Evolutionary conservation across 495 filamentous ascomycete species (phyloP).

Genomic region (Penicillium waksmanii): DNA sequence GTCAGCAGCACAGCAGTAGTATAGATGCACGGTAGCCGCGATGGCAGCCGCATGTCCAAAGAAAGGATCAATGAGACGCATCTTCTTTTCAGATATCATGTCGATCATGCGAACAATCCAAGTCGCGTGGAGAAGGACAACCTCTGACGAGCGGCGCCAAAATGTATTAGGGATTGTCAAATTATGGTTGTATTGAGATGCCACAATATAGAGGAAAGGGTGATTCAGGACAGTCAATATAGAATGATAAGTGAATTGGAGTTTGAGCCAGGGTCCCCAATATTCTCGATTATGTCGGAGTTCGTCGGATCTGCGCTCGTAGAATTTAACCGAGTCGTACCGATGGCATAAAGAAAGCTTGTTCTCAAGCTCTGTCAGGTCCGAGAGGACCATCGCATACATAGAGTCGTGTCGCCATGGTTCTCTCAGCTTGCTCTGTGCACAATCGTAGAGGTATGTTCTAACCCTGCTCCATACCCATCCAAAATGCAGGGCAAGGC

Average conservation of each 20-base stretch:
- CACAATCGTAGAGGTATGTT: constrained; percentile 44
- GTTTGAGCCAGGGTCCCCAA: constrained; percentile 50
- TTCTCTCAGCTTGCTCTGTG: constrained; percentile 45
- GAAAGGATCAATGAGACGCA: constrained; percentile 49
- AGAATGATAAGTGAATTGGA: constrained; percentile 51
- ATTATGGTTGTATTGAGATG: constrained; percentile 50
- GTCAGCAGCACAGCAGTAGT: constrained; percentile 50
- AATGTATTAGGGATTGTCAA: constrained; percentile 51
- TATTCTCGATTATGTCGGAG: constrained; percentile 40
- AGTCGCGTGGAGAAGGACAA: constrained; percentile 48
- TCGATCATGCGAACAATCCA: constrained; percentile 55
- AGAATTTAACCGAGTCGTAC: constrained; percentile 52
- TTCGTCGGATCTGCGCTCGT: constrained; percentile 44
- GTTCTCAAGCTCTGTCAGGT: constrained; percentile 50
- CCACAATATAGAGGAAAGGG: constrained; percentile 52
- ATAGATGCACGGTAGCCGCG: constrained; percentile 50
- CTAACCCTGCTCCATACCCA: constrained; percentile 52
- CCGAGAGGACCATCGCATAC: constrained; percentile 48
- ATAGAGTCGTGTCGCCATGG: constrained; percentile 52
- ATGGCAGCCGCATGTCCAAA: constrained; percentile 49
- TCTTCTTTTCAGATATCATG: constrained; percentile 50
- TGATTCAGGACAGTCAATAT: constrained; percentile 51
- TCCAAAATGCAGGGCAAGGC: constrained; percentile 42
- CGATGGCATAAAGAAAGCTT: constrained; percentile 48
- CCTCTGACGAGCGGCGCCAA: constrained; percentile 49